Percentiles rank a stretch among this genome's conserved stretches.
Evolutionary conservation across 371 early-diverging fungal genomes (phyloP).

Genomic region (Mortierella sp.): DNA sequence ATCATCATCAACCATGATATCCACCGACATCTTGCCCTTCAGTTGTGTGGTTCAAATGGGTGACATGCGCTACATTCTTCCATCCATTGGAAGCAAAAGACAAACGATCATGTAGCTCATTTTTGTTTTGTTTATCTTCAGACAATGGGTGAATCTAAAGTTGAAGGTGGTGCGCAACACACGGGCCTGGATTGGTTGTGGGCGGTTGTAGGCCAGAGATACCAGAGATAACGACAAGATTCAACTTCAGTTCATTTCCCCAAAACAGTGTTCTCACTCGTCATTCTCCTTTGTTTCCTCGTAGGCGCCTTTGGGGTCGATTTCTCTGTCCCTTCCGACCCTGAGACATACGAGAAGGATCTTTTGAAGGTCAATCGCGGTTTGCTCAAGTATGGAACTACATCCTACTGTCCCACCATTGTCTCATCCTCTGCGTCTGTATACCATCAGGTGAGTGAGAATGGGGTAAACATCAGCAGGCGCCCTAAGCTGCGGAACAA

Average conservation of each 20-base stretch:
- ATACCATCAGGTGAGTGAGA: slow-evolving; percentile 71
- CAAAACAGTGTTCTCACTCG: not conserved
- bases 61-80: too few relatives aligned
- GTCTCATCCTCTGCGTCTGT: slow-evolving; percentile 81
- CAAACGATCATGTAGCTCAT: too few relatives aligned
- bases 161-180: too few relatives aligned
- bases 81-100: too few relatives aligned
- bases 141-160: too few relatives aligned
- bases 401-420: slow-evolving; percentile 86
- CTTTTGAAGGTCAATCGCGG: slow-evolving; percentile 79
- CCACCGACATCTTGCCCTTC: too few relatives aligned
- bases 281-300: not conserved
- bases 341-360: slow-evolving; percentile 58
- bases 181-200: too few relatives aligned
- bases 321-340: slow-evolving; percentile 75
- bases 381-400: slow-evolving; percentile 81
- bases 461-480: not conserved
- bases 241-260: not conserved
- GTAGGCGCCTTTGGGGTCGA: slow-evolving; percentile 85
- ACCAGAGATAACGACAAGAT: too few relatives aligned
- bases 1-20: too few relatives aligned
- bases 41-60: too few relatives aligned
- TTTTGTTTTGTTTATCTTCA: too few relatives aligned
- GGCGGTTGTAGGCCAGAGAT: not conserved
- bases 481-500: too few relatives aligned